These are phyloP conservation scores for Scenedesmus sp. DNA, from an alignment of 163 green algal genomes.

Conservation along the genomic window DNA sequence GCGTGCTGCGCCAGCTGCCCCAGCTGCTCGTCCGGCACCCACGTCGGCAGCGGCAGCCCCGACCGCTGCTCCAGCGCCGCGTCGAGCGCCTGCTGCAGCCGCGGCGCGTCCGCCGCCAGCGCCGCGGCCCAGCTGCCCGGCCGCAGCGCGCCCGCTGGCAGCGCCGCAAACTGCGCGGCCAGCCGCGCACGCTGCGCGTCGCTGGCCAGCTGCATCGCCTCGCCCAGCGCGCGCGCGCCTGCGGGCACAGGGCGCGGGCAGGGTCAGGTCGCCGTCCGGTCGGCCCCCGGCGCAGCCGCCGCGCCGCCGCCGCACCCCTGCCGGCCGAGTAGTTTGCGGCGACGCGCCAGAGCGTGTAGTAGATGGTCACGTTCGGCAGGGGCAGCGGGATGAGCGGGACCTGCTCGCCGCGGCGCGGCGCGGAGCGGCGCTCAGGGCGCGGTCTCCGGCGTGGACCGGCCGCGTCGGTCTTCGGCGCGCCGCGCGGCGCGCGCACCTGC, in stretches of 20 bases:
- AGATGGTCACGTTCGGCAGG: constrained; percentile 44
- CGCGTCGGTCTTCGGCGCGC: too few species aligned
- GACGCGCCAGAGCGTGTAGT: constrained; percentile 39
- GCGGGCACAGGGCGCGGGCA: background rate
- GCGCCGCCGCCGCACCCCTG: constrained; percentile 2
- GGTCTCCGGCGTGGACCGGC: too few species aligned
- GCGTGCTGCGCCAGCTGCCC: constrained; percentile 19
- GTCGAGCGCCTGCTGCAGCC: constrained; percentile 5
- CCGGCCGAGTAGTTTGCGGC: constrained; percentile 13
- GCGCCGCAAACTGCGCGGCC: constrained; percentile 18
- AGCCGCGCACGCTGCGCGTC: constrained; percentile 33
- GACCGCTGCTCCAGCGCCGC: background rate
- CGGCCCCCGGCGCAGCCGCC: background rate
- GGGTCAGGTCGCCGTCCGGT: background rate
- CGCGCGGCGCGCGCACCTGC: too few species aligned
- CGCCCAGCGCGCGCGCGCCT: constrained; percentile 24
- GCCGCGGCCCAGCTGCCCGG: constrained; percentile 16
- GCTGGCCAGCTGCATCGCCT: background rate
- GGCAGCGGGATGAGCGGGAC: constrained; percentile 41
- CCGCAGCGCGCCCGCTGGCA: constrained; percentile 35
- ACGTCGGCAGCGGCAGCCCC: constrained; percentile 14
- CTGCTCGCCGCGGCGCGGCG: too few species aligned
- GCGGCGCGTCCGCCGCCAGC: constrained; percentile 6
- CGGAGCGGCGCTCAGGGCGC: too few species aligned
- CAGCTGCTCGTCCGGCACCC: constrained; percentile 2